Evolutionary conservation across 1,284 basidiomycete genomes (phyloP).

Genomic region (Sphagnurus paluster): DNA sequence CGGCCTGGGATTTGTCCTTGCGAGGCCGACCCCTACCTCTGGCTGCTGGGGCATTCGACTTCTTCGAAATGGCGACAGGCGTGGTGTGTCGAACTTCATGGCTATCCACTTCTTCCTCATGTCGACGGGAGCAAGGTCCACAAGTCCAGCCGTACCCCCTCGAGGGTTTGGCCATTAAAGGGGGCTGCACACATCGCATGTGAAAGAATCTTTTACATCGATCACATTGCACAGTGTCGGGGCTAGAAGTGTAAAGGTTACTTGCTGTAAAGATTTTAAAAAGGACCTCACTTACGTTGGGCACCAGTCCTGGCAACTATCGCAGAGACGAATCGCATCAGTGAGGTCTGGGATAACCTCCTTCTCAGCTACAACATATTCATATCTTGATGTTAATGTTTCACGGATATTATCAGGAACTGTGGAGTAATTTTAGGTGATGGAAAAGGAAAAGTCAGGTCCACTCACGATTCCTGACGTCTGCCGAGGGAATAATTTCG

Average conservation of each 20-base stretch:
- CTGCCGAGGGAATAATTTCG: conserved; percentile 88
- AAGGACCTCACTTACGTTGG: conserved; percentile 59
- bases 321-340: conserved; percentile 83
- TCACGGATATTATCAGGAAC: conserved; percentile 82
- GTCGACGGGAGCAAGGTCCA: conserved; percentile 84
- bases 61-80: conserved; percentile 43
- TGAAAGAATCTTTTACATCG: conserved; percentile 94
- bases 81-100: conserved; percentile 60
- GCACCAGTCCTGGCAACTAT: conserved; percentile 87
- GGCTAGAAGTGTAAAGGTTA: conserved; percentile 41
- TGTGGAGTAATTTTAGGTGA: conserved; percentile 34
- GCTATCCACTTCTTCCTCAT: conserved; percentile 86
- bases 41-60: conserved; percentile 64
- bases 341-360: conserved; percentile 91
- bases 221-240: conserved; percentile 92
- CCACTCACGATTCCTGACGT: conserved; percentile 85
- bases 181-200: conserved; percentile 92
- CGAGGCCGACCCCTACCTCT: conserved; percentile 70
- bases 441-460: conserved; percentile 16
- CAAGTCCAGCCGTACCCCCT: conserved; percentile 99
- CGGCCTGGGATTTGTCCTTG: conserved; percentile 66
- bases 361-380: conserved; percentile 93
- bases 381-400: conserved; percentile 80
- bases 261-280: background rate
- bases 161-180: conserved; percentile 92